These are phyloP conservation scores for Solanum aculeatissimum DNA, from an alignment of 305 asterid genomes.

Conservation along the genomic window DNA sequence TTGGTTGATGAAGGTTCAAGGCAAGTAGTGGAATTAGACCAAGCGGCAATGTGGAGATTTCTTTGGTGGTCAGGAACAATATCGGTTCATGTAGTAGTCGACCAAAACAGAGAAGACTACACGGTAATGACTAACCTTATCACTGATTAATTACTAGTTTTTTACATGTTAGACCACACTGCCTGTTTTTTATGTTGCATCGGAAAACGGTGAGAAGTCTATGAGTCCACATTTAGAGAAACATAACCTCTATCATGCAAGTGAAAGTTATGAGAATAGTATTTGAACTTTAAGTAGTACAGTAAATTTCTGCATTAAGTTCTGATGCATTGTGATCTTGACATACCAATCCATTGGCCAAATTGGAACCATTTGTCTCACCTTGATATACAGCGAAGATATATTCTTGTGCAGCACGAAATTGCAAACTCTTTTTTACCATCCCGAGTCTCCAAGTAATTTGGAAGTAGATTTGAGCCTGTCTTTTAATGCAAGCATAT, in stretches of 20 bases:
- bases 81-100: constrained; percentile 69
- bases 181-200: not conserved
- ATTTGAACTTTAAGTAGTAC: not conserved
- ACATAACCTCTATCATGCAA: not conserved
- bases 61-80: constrained; percentile 93
- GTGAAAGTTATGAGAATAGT: not conserved
- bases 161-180: not conserved
- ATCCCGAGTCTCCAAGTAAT: not conserved
- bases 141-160: not conserved
- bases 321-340: not conserved
- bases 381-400: not conserved
- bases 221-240: not conserved
- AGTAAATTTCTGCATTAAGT: not conserved
- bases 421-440: not conserved
- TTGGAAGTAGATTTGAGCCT: not conserved
- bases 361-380: not conserved
- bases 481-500: not conserved
- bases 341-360: not conserved
- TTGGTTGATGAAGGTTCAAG: constrained; percentile 75
- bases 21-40: constrained; percentile 88
- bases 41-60: constrained; percentile 89
- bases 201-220: not conserved
- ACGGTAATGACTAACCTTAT: constrained; percentile 30
- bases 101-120: constrained; percentile 71
- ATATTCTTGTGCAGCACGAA: not conserved